Percentiles rank a stretch among this genome's conserved stretches.
Evolutionary conservation across 768 basidiomycete species (phyloP).

Genomic region (Lyophyllum shimeji): DNA sequence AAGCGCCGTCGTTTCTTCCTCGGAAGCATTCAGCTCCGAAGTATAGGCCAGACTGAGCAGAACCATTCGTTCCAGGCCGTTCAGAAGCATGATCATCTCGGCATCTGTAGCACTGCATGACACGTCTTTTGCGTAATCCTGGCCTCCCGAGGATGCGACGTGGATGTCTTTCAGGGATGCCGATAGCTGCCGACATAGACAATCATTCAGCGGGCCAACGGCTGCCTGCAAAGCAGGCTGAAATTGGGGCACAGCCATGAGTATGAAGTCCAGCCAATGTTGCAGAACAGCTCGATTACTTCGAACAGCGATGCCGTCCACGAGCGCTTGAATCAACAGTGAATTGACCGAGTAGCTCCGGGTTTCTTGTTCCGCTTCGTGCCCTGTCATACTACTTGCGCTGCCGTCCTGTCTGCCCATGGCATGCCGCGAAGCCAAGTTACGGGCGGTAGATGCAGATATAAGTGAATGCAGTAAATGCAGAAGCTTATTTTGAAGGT

Average conservation of each 20-base stretch:
- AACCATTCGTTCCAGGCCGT: constrained; percentile 80
- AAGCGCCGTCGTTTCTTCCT: constrained; percentile 52
- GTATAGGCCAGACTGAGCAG: constrained; percentile 67
- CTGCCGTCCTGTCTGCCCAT: constrained; percentile 29
- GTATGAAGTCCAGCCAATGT: constrained; percentile 95
- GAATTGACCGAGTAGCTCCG: constrained; percentile 58
- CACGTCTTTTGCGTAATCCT: constrained; percentile 41
- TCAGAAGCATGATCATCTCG: constrained; percentile 82
- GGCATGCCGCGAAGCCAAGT: constrained; percentile 27
- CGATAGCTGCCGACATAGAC: constrained; percentile 71
- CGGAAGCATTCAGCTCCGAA: constrained; percentile 44
- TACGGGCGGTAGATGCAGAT: constrained; percentile 52
- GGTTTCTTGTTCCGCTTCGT: constrained; percentile 31
- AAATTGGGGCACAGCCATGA: constrained; percentile 88
- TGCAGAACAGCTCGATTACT: constrained; percentile 82
- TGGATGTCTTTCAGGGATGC: constrained; percentile 55
- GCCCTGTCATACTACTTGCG: constrained; percentile 30
- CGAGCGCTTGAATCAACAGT: constrained; percentile 72
- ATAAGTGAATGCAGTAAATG: constrained; percentile 88
- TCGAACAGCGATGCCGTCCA: constrained; percentile 72
- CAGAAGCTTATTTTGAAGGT: constrained; percentile 91
- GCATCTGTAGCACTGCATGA: constrained; percentile 64
- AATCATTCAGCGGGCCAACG: constrained; percentile 75
- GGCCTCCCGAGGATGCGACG: constrained; percentile 35
- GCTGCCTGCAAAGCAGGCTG: constrained; percentile 66